A percentile compares a stretch with the other conserved stretches of the same genome.
Evolutionary conservation across 1,284 basidiomycete species (phyloP).

Genomic region (Xerocomus minutiporus): DNA sequence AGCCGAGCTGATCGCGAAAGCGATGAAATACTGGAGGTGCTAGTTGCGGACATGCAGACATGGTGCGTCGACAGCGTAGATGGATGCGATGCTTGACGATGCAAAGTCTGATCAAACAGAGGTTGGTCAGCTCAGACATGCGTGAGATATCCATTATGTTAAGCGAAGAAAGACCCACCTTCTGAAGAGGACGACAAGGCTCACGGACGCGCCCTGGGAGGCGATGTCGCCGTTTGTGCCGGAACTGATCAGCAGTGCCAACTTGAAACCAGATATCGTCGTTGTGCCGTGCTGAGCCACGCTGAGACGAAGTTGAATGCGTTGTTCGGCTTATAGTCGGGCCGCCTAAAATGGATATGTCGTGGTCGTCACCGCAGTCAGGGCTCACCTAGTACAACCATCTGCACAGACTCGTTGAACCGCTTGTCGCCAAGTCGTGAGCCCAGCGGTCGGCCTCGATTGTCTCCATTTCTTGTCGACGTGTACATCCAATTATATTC

Average conservation of each 20-base stretch:
- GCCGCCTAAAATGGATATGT: slow-evolving; percentile 21
- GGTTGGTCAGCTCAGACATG: slow-evolving; percentile 4
- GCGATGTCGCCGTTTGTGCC: not conserved
- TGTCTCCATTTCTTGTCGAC: slow-evolving; percentile 9
- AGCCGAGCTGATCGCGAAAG: not conserved
- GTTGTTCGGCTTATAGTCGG: slow-evolving; percentile 12
- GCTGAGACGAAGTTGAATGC: not conserved
- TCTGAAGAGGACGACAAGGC: not conserved
- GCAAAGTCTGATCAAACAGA: not conserved
- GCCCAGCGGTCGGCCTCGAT: slow-evolving; percentile 6
- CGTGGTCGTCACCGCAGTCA: slow-evolving; percentile 30
- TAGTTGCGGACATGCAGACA: slow-evolving; percentile 23
- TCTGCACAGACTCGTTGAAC: slow-evolving; percentile 9
- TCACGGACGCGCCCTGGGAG: not conserved
- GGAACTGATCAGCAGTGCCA: not conserved
- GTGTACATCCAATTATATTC: slow-evolving; percentile 19
- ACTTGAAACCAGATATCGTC: not conserved
- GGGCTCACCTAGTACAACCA: slow-evolving; percentile 28
- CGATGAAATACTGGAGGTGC: not conserved
- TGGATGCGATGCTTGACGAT: slow-evolving; percentile 9
- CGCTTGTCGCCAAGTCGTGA: slow-evolving; percentile 10
- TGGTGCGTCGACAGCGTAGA: slow-evolving; percentile 16
- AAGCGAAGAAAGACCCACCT: slow-evolving; percentile 18
- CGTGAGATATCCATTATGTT: slow-evolving; percentile 11
- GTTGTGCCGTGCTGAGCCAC: not conserved